Evolutionary conservation across 1,284 basidiomycete genomes (phyloP).

Genomic region (Ceratobasidium theobromae): DNA sequence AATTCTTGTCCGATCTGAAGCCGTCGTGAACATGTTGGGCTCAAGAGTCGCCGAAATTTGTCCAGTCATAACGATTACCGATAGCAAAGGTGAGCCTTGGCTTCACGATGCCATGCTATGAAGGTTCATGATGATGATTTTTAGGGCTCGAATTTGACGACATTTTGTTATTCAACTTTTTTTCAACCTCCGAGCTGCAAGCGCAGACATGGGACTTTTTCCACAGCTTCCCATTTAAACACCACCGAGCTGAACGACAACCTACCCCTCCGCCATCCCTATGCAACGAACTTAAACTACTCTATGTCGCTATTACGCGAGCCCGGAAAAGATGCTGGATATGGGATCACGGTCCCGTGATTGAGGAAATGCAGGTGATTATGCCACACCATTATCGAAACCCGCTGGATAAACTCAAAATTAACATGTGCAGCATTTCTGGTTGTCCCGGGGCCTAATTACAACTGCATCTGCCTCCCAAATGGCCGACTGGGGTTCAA

Average conservation of each 20-base stretch:
- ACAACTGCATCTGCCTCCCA: not conserved
- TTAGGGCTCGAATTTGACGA: constrained; percentile 69
- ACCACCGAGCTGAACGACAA: not conserved
- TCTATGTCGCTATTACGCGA: constrained; percentile 40
- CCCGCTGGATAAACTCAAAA: not conserved
- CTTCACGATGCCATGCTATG: not conserved
- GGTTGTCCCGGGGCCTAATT: not conserved
- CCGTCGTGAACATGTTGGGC: constrained; percentile 52
- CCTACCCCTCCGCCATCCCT: not conserved
- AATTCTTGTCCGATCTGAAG: constrained; percentile 68
- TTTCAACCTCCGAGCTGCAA: constrained; percentile 58
- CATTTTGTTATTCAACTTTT: constrained; percentile 70
- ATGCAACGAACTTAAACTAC: constrained; percentile 55
- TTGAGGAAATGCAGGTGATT: constrained; percentile 22
- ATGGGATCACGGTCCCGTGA: constrained; percentile 4
- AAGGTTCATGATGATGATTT: not conserved
- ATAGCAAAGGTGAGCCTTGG: constrained; percentile 4
- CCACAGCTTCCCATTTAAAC: constrained; percentile 43
- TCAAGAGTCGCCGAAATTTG: constrained; percentile 62
- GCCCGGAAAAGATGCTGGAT: constrained; percentile 32
- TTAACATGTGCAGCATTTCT: not conserved
- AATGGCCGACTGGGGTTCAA: not conserved
- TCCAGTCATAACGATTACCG: constrained; percentile 49
- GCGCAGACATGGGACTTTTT: constrained; percentile 57
- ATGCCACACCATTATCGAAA: not conserved